These are phyloP conservation scores for Xylaria sp. DNA, from an alignment of 2,329 filamentous ascomycete species.

Conservation along the genomic window DNA sequence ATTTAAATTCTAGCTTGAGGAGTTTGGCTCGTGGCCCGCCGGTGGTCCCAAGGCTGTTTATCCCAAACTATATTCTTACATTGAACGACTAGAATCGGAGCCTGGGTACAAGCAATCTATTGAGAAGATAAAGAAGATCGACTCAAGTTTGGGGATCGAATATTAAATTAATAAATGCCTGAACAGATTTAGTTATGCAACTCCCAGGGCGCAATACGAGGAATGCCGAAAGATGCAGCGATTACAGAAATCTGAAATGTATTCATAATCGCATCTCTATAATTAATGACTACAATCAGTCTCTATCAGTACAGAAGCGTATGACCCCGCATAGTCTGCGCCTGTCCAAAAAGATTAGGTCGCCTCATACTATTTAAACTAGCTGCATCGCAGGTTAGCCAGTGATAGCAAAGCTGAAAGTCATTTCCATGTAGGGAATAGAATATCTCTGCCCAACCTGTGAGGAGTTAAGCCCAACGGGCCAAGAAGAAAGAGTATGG, in stretches of 20 bases:
- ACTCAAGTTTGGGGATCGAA: slow-evolving; percentile 52
- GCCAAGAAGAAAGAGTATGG: too few species aligned
- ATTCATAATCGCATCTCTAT: neutral
- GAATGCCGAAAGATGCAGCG: neutral
- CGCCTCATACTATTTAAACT: too few species aligned
- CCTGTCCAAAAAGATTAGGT: too few species aligned
- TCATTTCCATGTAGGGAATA: too few species aligned
- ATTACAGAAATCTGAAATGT: neutral
- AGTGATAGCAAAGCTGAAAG: too few species aligned
- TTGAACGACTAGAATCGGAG: slow-evolving; percentile 56
- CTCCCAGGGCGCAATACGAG: neutral
- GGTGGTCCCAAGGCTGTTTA: slow-evolving; percentile 52
- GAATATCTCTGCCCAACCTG: too few species aligned
- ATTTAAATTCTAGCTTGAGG: slow-evolving; percentile 45
- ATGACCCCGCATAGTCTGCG: too few species aligned
- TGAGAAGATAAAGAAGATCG: slow-evolving; percentile 61
- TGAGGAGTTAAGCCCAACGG: too few species aligned
- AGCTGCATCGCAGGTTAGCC: too few species aligned
- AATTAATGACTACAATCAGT: neutral
- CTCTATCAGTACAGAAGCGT: too few species aligned
- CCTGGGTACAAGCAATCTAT: slow-evolving; percentile 60
- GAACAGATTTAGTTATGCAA: neutral
- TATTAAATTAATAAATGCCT: slow-evolving; percentile 35
- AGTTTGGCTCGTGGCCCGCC: slow-evolving; percentile 55
- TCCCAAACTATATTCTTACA: slow-evolving; percentile 60